These are phyloP conservation scores for Pseudogymnoascus sp. DNA, from an alignment of 2,329 filamentous ascomycete genomes.

Conservation along the genomic window DNA sequence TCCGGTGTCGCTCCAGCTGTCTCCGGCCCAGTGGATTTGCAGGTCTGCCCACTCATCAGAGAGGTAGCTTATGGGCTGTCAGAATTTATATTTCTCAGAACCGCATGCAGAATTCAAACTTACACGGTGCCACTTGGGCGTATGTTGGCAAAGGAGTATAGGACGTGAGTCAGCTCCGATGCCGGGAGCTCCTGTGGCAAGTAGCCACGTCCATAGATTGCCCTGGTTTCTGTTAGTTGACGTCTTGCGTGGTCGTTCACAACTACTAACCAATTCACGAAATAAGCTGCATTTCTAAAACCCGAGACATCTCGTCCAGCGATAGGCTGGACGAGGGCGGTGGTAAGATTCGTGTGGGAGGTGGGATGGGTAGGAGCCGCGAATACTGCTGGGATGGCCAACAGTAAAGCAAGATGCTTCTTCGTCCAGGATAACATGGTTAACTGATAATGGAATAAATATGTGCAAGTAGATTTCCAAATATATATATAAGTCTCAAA, in stretches of 20 bases:
- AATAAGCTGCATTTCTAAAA: conserved; percentile 20
- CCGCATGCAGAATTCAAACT: conserved; percentile 37
- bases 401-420: conserved; percentile 2
- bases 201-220: conserved; percentile 67
- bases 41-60: conserved; percentile 64
- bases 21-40: conserved; percentile 64
- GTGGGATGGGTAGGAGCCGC: background rate
- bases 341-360: background rate
- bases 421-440: conserved; percentile 4
- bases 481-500: background rate
- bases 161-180: conserved; percentile 65
- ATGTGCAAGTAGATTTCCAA: background rate
- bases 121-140: conserved; percentile 64
- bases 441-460: background rate
- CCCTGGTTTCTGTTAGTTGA: conserved; percentile 36
- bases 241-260: background rate
- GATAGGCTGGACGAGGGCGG: background rate
- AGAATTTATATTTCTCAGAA: conserved; percentile 34
- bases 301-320: conserved; percentile 1
- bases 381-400: background rate
- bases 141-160: conserved; percentile 78
- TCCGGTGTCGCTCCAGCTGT: conserved; percentile 59
- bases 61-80: conserved; percentile 40
- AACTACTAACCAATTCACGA: conserved; percentile 31
- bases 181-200: conserved; percentile 63